These are phyloP conservation scores for Basidiobolus meristosporus DNA, from an alignment of 371 early-diverging fungal genomes.

Conservation along the genomic window DNA sequence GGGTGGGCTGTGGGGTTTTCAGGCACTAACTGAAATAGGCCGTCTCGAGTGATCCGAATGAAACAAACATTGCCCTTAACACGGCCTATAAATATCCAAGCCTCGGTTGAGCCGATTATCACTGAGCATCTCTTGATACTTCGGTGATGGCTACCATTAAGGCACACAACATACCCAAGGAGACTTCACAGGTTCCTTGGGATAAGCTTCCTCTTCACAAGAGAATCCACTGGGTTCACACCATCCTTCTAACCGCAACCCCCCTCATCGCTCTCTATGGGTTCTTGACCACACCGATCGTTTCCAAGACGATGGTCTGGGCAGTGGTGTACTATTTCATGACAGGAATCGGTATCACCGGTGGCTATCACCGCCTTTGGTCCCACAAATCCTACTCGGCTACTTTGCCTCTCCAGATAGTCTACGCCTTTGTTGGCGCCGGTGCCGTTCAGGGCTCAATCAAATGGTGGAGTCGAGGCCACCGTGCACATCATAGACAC, in stretches of 20 bases:
- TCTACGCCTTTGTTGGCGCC: slow-evolving; percentile 43
- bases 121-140: too few species aligned
- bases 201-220: too few species aligned
- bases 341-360: slow-evolving; percentile 81
- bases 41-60: too few species aligned
- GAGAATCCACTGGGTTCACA: slow-evolving; percentile 68
- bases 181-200: too few species aligned
- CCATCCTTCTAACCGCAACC: slow-evolving; percentile 40
- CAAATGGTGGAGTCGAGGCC: slow-evolving; percentile 68
- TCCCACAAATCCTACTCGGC: slow-evolving; percentile 55
- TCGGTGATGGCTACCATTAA: too few species aligned
- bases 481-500: slow-evolving; percentile 80
- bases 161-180: too few species aligned
- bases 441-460: slow-evolving; percentile 65
- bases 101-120: too few species aligned
- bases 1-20: too few species aligned
- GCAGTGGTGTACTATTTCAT: slow-evolving; percentile 54
- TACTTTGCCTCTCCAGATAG: slow-evolving; percentile 16
- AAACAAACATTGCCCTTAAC: too few species aligned
- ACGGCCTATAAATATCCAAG: too few species aligned
- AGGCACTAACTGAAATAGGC: too few species aligned
- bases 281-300: slow-evolving; percentile 38
- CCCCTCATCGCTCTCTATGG: slow-evolving; percentile 74
- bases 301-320: slow-evolving; percentile 50
- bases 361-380: slow-evolving; percentile 55